Percentiles rank a stretch among this genome's conserved stretches.
Evolutionary conservation across 805 yeast genomes (phyloP).

Genomic region (Ogataea allantospora): DNA sequence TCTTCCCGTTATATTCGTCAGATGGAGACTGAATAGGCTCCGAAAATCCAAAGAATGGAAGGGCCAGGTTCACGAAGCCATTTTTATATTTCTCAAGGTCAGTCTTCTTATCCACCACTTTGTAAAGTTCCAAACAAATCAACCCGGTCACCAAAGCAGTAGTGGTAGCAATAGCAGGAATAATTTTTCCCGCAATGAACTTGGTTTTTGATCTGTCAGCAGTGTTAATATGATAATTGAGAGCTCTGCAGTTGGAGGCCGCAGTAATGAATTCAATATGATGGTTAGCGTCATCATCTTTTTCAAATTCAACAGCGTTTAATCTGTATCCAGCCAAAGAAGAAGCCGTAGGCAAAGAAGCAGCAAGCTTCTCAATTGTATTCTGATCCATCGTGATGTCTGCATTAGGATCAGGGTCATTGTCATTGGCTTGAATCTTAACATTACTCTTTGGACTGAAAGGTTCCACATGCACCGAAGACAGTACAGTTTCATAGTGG

Average conservation of each 20-base stretch:
- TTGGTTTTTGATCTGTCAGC: constrained; percentile 91
- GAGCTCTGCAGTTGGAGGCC: constrained; percentile 94
- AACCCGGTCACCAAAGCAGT: constrained; percentile 97
- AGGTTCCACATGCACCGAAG: constrained; percentile 49
- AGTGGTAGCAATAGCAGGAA: constrained; percentile 98
- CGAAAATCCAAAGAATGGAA: constrained; percentile 95
- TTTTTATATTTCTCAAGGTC: constrained; percentile 86
- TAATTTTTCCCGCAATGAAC: constrained; percentile 96
- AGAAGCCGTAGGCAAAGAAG: constrained; percentile 83
- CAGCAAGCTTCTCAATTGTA: constrained; percentile 66
- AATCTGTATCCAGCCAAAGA: constrained; percentile 85
- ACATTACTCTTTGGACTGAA: constrained; percentile 76
- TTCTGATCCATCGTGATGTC: constrained; percentile 51
- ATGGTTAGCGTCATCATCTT: constrained; percentile 95
- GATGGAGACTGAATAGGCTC: constrained; percentile 90
- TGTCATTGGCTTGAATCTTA: constrained; percentile 79
- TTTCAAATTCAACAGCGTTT: constrained; percentile 91
- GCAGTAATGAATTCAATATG: constrained; percentile 96
- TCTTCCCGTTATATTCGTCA: constrained; percentile 74
- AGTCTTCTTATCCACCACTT: constrained; percentile 73
- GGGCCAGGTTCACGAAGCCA: constrained; percentile 87
- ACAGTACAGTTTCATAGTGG: constrained; percentile 54
- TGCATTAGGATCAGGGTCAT: constrained; percentile 85
- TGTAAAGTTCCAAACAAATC: constrained; percentile 86
- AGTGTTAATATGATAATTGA: constrained; percentile 82